These are phyloP conservation scores for Symbiodinium natans DNA, from an alignment of 73 alveolate species.

Conservation along the genomic window DNA sequence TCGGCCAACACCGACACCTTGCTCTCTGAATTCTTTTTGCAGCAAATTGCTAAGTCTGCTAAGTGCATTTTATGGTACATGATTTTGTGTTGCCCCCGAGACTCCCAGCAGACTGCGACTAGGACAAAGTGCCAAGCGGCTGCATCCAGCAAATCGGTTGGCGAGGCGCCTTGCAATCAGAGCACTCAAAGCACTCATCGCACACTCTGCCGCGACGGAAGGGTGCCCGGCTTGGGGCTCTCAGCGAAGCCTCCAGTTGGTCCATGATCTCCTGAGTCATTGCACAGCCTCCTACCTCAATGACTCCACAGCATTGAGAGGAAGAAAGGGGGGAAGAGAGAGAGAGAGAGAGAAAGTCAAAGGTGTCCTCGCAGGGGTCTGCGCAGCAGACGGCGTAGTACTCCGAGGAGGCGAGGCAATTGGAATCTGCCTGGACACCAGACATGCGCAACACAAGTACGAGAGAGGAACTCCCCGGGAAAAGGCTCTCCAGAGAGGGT, in stretches of 20 bases:
- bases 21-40: too few relatives aligned
- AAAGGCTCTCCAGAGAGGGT: too few relatives aligned
- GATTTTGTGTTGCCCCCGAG: too few relatives aligned
- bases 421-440: constrained; percentile 36
- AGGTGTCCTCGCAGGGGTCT: constrained; percentile 52
- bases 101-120: too few relatives aligned
- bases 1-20: too few relatives aligned
- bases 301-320: too few relatives aligned
- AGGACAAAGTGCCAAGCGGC: background rate
- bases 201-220: background rate
- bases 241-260: constrained; percentile 40
- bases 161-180: background rate
- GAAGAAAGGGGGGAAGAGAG: too few relatives aligned
- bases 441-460: too few relatives aligned
- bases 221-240: constrained; percentile 48
- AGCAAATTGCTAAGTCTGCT: too few relatives aligned
- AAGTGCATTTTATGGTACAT: too few relatives aligned
- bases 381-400: constrained; percentile 66
- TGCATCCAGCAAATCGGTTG: background rate
- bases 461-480: too few relatives aligned
- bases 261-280: constrained; percentile 37
- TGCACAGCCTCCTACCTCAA: background rate
- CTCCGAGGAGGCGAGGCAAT: constrained; percentile 67
- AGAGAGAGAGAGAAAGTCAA: background rate
- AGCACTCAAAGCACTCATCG: background rate